These are phyloP conservation scores for Rhodotorula taiwanensis DNA, from an alignment of 768 basidiomycete genomes.

Conservation along the genomic window DNA sequence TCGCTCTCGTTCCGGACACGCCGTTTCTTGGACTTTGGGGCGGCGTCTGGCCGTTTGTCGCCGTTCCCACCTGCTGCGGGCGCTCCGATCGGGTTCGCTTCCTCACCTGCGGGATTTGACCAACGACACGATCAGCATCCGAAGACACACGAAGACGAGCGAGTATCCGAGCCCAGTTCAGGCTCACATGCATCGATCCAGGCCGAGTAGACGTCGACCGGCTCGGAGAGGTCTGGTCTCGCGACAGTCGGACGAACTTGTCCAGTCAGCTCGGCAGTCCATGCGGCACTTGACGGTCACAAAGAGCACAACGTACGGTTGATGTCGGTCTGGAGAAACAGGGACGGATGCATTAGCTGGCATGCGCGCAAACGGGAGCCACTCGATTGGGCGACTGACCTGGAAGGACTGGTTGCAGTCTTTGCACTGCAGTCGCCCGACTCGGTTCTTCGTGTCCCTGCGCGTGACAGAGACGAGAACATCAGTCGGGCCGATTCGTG, in stretches of 20 bases:
- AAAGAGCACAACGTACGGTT: slow-evolving; percentile 1
- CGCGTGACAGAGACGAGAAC: not conserved
- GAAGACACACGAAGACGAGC: not conserved
- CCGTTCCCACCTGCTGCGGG: not conserved
- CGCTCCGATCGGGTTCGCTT: not conserved
- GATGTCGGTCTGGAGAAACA: slow-evolving; percentile 10
- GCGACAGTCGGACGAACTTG: no score
- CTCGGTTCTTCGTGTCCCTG: slow-evolving; percentile 30
- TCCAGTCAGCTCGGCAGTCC: no score
- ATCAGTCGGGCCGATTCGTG: no score
- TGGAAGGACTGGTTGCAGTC: slow-evolving; percentile 35
- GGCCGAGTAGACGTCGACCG: slow-evolving; percentile 38
- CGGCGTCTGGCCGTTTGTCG: no score
- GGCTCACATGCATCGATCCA: slow-evolving; percentile 40
- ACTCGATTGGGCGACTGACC: slow-evolving; percentile 10
- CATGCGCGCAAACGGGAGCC: not conserved
- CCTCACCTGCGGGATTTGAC: not conserved
- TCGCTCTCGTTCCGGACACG: not conserved
- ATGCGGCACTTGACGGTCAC: no score
- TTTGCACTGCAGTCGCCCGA: slow-evolving; percentile 38
- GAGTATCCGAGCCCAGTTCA: not conserved
- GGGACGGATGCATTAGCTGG: no score
- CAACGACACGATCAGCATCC: not conserved
- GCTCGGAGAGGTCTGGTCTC: slow-evolving; percentile 38
- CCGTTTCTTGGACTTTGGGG: not conserved